These are phyloP conservation scores for Cercospora canescens DNA, from an alignment of 2,329 filamentous ascomycete species.

Conservation along the genomic window DNA sequence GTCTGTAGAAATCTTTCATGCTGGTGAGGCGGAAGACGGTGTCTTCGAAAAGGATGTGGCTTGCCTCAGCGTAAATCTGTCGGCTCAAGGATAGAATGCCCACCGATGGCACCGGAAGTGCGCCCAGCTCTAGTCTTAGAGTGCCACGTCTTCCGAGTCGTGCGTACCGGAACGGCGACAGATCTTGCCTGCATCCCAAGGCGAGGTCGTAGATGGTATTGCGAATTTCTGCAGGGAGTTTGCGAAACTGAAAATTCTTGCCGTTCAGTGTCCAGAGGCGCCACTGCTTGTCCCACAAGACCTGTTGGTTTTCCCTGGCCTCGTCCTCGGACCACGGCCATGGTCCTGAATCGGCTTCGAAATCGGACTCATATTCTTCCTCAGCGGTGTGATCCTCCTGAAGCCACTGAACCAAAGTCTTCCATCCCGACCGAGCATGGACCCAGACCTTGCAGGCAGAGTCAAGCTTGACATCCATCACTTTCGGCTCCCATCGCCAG, in stretches of 20 bases:
- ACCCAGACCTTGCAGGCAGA: neutral
- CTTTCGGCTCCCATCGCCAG: neutral
- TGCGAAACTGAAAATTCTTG: slow-evolving; percentile 16
- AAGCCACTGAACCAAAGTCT: neutral
- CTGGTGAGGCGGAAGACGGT: slow-evolving; percentile 25
- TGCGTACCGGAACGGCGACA: neutral
- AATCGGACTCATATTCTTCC: neutral
- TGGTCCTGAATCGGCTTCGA: neutral
- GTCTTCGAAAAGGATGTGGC: slow-evolving; percentile 21
- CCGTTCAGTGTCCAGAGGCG: slow-evolving; percentile 10
- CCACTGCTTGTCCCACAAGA: slow-evolving; percentile 16
- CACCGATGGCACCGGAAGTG: neutral
- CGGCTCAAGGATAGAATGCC: slow-evolving; percentile 24
- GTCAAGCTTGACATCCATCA: neutral
- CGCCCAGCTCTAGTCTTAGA: neutral
- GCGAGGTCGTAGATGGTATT: slow-evolving; percentile 23
- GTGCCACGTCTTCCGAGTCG: neutral
- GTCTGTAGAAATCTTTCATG: slow-evolving; percentile 11
- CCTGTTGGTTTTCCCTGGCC: neutral
- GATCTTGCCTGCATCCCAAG: neutral
- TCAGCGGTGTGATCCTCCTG: neutral
- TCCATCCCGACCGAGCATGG: neutral
- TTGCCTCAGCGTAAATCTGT: slow-evolving; percentile 24
- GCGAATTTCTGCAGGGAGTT: slow-evolving; percentile 30
- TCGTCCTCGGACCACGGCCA: neutral